These are phyloP conservation scores for Nicotiana benthamiana DNA, from an alignment of 257 asterid species.

Conservation along the genomic window DNA sequence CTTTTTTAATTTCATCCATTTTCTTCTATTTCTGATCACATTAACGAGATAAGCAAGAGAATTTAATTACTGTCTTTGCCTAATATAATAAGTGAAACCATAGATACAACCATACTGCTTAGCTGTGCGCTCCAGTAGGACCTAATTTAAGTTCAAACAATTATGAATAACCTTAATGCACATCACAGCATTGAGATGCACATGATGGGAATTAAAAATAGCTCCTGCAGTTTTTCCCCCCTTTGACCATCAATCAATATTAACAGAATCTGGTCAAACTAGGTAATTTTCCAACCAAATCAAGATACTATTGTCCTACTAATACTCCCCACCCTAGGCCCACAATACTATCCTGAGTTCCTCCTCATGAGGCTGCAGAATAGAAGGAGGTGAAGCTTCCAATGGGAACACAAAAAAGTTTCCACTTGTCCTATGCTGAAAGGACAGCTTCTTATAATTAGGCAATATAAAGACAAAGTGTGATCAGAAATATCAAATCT, in stretches of 20 bases:
- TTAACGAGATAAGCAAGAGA: neutral
- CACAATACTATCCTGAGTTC: neutral
- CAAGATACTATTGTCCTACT: neutral
- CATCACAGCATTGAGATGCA: neutral
- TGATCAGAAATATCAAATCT: neutral
- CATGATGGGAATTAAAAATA: neutral
- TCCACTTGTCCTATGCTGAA: neutral
- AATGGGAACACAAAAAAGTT: neutral
- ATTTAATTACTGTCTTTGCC: neutral
- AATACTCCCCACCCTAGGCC: neutral
- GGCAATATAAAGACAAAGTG: neutral
- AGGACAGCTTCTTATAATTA: neutral
- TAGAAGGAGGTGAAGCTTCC: neutral
- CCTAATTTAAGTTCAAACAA: neutral
- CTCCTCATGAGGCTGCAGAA: neutral
- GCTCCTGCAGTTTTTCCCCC: neutral
- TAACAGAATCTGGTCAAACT: conserved; percentile 7
- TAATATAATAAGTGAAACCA: neutral
- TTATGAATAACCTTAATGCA: neutral
- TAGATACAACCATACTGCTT: neutral
- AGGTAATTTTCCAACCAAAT: neutral
- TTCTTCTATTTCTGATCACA: neutral
- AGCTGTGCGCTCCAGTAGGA: conserved; percentile 1
- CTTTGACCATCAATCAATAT: neutral
- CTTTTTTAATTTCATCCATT: no score